phyloP scores from a whole-genome alignment of 805 yeast genomes.

The Wickerhamomyces canadensis region DNA sequence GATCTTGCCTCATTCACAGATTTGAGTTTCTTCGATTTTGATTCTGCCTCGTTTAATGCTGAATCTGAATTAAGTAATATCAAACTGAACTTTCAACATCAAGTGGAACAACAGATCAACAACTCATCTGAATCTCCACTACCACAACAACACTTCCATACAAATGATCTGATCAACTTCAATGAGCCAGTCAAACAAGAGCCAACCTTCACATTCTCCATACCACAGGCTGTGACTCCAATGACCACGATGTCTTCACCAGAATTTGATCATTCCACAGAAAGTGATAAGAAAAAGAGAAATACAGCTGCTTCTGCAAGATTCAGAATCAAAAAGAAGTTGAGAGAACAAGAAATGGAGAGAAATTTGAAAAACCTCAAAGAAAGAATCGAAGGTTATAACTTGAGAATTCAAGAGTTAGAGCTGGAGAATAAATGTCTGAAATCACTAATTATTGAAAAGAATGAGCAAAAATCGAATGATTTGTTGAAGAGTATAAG shows the following conservation, averaged over 20 bases:
- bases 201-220: too few species aligned
- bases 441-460: constrained; percentile 47
- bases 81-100: constrained; percentile 9
- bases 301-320: constrained; percentile 65
- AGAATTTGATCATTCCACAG: not conserved
- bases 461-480: constrained; percentile 38
- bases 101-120: too few species aligned
- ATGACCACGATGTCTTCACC: not conserved
- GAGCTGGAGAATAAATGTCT: constrained; percentile 60
- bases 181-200: too few species aligned
- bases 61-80: not conserved
- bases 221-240: too few species aligned
- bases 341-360: constrained; percentile 56
- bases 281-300: constrained; percentile 45
- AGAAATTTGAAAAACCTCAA: constrained; percentile 36
- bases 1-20: constrained; percentile 6
- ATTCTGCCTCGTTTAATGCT: not conserved
- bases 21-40: constrained; percentile 20
- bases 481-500: constrained; percentile 33
- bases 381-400: constrained; percentile 40
- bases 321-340: constrained; percentile 56
- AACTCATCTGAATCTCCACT: too few species aligned
- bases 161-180: too few species aligned
- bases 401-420: constrained; percentile 42
- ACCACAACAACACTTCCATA: too few species aligned